Evolutionary conservation across 441 rosid genomes (phyloP), one percentile per base, ranked within the genome.

Genomic region (Arabidopsis lyrata): DNA sequence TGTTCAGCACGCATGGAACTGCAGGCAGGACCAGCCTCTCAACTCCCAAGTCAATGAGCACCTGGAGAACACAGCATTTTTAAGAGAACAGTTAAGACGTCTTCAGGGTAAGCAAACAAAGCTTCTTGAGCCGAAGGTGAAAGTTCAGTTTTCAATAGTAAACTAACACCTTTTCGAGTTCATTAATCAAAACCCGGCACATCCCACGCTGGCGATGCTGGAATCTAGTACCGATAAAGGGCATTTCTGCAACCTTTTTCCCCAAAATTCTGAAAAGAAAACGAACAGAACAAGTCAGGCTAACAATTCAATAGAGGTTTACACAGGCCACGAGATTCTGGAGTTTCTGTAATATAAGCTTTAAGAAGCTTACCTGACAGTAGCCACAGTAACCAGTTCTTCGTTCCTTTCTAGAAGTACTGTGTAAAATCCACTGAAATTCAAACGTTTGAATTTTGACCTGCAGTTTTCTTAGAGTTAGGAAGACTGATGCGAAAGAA

Each of bases 351-450:
- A 42, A 12, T 41, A n/a, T 42, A 59, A 62, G 58, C 57, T 49
- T 63, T 18, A 64, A 10, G 35, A 66, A 82, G 58, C 71, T 59
- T 69, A 94, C 99, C 97, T 90, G 32, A 92, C 72, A 31, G 83
- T 81, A 68, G 98, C 95, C 59, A 86, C 92, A 13, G 85, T 80
- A 65, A 93, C 71, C 62, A 89, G 29, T 80, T 88, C 97, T 42
- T 88, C 95, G 50, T 86, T 72, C 68, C 68, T 88, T 84, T 94
- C 95, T 82, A 92, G 62, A 66, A 90, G 80, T 63, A 87, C 80
- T 0, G 94, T 87, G 73, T 94, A 92, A 84, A 94, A 94, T 68
- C 97, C 97, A 78, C 29, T 85, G 80, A 86, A 92, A 84, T 92
- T 87, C 77, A 88, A 71, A 64, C 97, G 90, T 55, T 81, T 86